Evolutionary conservation across 345 rosid genomes (phyloP).

Genomic region (Eucalyptus cloeziana): DNA sequence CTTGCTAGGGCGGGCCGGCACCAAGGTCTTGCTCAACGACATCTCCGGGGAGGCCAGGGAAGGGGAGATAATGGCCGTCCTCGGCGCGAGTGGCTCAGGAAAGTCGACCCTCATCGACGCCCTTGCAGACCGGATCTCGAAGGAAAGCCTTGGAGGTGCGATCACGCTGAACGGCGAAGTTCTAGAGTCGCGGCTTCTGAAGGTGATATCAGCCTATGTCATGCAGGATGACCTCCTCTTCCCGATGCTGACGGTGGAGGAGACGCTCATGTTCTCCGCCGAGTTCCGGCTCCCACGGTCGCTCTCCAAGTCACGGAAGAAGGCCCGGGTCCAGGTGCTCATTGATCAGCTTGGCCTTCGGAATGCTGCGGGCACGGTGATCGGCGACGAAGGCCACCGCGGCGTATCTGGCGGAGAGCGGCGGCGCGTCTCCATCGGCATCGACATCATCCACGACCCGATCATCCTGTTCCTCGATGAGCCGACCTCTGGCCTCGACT

Average conservation of each 20-base stretch:
- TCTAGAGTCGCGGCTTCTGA: constrained; percentile 60
- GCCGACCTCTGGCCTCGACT: constrained; percentile 92
- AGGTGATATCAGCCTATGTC: constrained; percentile 87
- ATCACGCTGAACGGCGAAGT: constrained; percentile 69
- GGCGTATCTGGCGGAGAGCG: constrained; percentile 95
- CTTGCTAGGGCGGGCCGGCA: constrained; percentile 1
- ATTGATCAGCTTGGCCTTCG: constrained; percentile 79
- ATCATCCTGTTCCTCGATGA: constrained; percentile 83
- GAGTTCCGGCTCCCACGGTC: constrained; percentile 92
- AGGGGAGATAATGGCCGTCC: constrained; percentile 89
- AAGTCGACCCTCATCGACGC: constrained; percentile 92
- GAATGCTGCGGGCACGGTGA: constrained; percentile 72
- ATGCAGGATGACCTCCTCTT: constrained; percentile 94
- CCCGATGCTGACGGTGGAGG: constrained; percentile 92
- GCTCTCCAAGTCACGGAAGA: constrained; percentile 59
- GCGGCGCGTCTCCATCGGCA: constrained; percentile 81
- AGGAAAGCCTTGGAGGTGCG: constrained; percentile 66
- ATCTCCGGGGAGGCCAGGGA: constrained; percentile 58
- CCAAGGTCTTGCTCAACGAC: constrained; percentile 35
- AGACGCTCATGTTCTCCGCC: constrained; percentile 88
- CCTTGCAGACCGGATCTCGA: constrained; percentile 65
- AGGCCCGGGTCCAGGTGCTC: constrained; percentile 69
- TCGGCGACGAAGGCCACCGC: constrained; percentile 93
- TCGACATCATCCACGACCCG: constrained; percentile 74
- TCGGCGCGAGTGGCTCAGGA: constrained; percentile 93